Base-by-base conservation (phyloP, 768 basidiomycete species). In the Psilocybe sp. region DNA sequence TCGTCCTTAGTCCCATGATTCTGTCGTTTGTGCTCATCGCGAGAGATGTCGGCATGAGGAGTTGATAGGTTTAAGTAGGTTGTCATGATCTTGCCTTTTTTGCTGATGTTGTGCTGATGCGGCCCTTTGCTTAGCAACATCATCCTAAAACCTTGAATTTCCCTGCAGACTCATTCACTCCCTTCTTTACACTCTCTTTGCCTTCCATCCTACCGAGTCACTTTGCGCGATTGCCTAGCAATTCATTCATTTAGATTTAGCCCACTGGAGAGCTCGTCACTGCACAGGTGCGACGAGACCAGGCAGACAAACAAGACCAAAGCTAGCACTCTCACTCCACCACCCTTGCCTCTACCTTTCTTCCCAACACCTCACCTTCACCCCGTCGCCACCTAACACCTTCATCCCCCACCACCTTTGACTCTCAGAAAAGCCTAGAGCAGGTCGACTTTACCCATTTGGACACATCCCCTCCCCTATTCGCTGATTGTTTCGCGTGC, bases 231-330 rank as follows among this genome's bases (percentile, higher is more conserved):
- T 15, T 31, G n/a, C 10, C 11, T 31, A 14, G 14, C 14, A 43
- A 15, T 16, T 19, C 42, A 23, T 41, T 41, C 12, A 12, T 18
- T 18, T 41, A 12, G 16, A 28, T 20, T 43, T 13, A 43, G 20
- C 9, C 23, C 14, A 19, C 16, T 14, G 41, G 20, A 19, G 15
- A 19, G 9, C 41, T 28, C 16, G n/a, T 13, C 23, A 40, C 23
- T 14, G 40, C 11, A n/a, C n/a, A n/a, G n/a, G n/a, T 49, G 50
- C 50, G 50, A 60, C 59, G 58, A 58, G 42, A 50, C 32, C 44
- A 34, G 47, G 52, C 36, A 51, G 36, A 58, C 66, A 67, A 69
- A 67, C 61, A 66, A 51, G 42, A 48, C 45, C 65, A 67, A 69
- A 69, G 51, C 20, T 35, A 38, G 40, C 52, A 33, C 43, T 60